A percentile compares a stretch with the other conserved stretches of the same genome.
Evolutionary conservation across 2,329 filamentous ascomycete species (phyloP).

Genomic region (Phaeosphaeria sp.): DNA sequence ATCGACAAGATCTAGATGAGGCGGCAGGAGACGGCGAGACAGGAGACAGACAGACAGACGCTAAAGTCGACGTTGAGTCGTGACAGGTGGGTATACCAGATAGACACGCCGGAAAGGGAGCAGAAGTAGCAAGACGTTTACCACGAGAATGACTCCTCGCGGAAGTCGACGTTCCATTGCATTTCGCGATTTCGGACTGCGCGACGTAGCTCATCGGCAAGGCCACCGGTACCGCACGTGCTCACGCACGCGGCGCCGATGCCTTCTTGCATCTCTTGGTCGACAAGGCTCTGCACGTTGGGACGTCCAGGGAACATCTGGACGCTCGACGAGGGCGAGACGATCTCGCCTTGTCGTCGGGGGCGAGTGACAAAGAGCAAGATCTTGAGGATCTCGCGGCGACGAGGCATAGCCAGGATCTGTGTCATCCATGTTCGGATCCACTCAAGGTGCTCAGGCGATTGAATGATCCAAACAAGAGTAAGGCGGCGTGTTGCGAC

Average conservation of each 20-base stretch:
- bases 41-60: conserved; percentile 4
- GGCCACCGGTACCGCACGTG: conserved; percentile 75
- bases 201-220: conserved; percentile 76
- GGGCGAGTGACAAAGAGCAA: conserved; percentile 91
- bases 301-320: conserved; percentile 92
- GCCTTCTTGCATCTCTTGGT: conserved; percentile 81
- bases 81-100: conserved; percentile 23
- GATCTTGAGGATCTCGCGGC: conserved; percentile 82
- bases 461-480: conserved; percentile 91
- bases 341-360: conserved; percentile 78
- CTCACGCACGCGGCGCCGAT: conserved; percentile 88
- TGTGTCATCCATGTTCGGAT: conserved; percentile 89
- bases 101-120: conserved; percentile 11
- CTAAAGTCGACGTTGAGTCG: conserved; percentile 11
- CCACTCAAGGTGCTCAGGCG: conserved; percentile 90
- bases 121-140: conserved; percentile 34
- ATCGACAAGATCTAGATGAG: conserved; percentile 10
- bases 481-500: conserved; percentile 82
- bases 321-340: conserved; percentile 77
- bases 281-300: conserved; percentile 78
- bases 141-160: conserved; percentile 79
- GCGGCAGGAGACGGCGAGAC: conserved; percentile 4
- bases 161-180: conserved; percentile 73
- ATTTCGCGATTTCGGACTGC: conserved; percentile 71
- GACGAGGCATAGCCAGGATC: conserved; percentile 80